These are phyloP conservation scores for Myrica gale DNA, from an alignment of 306 rosid species.

Conservation along the genomic window DNA sequence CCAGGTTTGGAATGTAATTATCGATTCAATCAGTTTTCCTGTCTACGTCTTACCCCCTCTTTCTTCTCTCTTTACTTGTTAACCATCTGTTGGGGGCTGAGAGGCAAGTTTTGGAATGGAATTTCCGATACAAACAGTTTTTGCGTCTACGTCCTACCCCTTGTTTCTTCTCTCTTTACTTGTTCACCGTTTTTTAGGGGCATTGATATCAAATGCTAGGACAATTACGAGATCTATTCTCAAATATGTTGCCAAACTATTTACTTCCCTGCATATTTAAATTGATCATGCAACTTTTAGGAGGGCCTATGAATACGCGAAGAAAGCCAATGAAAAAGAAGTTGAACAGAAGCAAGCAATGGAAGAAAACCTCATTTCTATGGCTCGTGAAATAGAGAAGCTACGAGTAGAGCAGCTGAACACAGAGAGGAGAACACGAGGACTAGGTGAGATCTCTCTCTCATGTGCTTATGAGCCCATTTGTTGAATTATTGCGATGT, in stretches of 20 bases:
- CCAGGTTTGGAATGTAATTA: too few relatives aligned
- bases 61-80: too few relatives aligned
- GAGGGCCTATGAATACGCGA: conserved; percentile 47
- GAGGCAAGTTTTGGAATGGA: conserved; percentile 46
- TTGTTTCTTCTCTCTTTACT: background rate
- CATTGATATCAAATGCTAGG: conserved; percentile 13
- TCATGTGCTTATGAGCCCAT: background rate
- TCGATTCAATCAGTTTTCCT: too few relatives aligned
- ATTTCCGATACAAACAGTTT: conserved; percentile 8
- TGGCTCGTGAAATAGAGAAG: conserved; percentile 54
- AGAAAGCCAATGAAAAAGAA: conserved; percentile 44
- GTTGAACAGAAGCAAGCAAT: conserved; percentile 42
- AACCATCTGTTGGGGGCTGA: background rate
- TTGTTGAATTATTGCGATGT: background rate
- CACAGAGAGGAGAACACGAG: conserved; percentile 30
- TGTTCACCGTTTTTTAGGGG: background rate
- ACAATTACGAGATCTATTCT: background rate
- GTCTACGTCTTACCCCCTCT: too few relatives aligned
- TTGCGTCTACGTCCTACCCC: background rate
- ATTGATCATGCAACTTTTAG: conserved; percentile 35
- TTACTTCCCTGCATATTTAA: conserved; percentile 14
- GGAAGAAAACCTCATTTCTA: conserved; percentile 48
- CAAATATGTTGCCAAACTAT: background rate
- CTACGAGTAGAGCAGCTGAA: conserved; percentile 38
- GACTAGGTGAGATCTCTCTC: conserved; percentile 34